Evolutionary conservation across 805 yeast species (phyloP), one percentile per base, ranked within the genome.

Genomic region (Pichia rugopelliculosa): DNA sequence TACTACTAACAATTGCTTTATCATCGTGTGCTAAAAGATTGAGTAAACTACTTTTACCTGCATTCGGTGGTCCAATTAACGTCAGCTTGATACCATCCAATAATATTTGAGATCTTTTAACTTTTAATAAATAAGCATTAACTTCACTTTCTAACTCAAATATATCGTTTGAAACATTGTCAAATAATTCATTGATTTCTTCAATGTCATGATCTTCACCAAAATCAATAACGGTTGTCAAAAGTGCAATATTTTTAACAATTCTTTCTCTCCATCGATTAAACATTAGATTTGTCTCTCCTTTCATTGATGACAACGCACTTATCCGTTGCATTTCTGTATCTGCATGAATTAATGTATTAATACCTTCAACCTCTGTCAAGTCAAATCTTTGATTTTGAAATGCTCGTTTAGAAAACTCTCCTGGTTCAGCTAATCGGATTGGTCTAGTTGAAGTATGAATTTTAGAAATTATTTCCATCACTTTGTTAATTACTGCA

Each of bases 141-240:
- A 89, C 70, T 27, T 82, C 80, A 0, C 4, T 6, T 17, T 72
- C 63, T 12, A 90, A 56, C 0, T 18, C 17, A 1, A 50, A 48
- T 4, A 86, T 69, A 48, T 72, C 71, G 0, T 22, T 33, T 8
- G 68, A 70, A 0, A 86, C 89, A 0, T 65, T 62, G 6, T 62
- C 66, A 48, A 87, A 73, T 15, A 87, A 68, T 13, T 66, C 62
- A 13, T 74, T 74, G 0, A 78, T 73, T 56, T 83, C 85, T 13
- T 82, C 88, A 26, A 87, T 71, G 52, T 87, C 95, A 49, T 87
- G 87, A 57, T 93, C 99, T 48, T 93, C 98, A 9, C 96, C 91
- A 65, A 93, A 93, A 65, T 93, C 99, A 36, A 93, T 87, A 2
- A 90, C 74, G 0, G 98, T 96, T 0, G 98, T 80, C 46, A 91